phyloP scores from a whole-genome alignment of 257 asterid species.

The Nicotiana tabacum region DNA sequence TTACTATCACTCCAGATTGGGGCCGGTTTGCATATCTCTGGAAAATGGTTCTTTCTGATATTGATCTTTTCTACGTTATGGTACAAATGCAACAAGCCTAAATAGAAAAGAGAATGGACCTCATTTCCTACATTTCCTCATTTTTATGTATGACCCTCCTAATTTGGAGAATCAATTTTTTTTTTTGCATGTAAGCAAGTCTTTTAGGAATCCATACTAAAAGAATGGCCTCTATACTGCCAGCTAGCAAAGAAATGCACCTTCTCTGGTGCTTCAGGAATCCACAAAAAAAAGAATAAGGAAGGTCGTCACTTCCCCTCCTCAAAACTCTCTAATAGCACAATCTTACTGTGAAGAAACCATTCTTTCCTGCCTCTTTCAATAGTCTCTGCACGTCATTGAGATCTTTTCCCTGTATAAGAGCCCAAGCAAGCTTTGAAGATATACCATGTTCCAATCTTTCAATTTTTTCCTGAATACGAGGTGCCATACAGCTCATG shows the following conservation, averaged over 20 bases:
- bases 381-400: neutral
- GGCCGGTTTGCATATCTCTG: neutral
- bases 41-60: neutral
- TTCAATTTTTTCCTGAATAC: neutral
- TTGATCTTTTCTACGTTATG: neutral
- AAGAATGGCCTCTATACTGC: neutral
- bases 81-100: neutral
- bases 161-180: neutral
- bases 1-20: neutral
- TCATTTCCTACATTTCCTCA: neutral
- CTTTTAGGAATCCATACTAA: neutral
- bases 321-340: neutral
- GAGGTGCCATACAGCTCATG: neutral
- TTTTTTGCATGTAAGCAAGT: neutral
- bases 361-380: neutral
- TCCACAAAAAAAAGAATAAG: neutral
- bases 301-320: neutral
- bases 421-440: neutral
- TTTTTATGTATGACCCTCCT: neutral
- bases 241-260: neutral
- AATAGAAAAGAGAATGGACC: neutral
- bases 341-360: neutral
- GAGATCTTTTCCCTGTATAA: conserved; percentile 3
- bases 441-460: neutral
- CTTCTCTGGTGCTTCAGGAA: neutral